Conservation (phyloP, 306 rosid species). For the Cicer cuneatum region DNA sequence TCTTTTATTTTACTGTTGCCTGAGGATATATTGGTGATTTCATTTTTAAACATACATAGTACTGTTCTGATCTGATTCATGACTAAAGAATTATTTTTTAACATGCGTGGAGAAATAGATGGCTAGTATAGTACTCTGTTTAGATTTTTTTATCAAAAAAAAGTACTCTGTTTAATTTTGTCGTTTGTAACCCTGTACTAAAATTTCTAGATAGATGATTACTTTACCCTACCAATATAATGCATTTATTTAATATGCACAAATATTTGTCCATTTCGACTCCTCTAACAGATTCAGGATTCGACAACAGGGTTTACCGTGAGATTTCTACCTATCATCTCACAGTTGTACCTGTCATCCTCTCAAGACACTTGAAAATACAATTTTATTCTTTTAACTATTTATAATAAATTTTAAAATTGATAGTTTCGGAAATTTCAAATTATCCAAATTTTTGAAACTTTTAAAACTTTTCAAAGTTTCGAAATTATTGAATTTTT, state of each 20-base stretch:
- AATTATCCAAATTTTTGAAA: too few species aligned
- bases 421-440: too few species aligned
- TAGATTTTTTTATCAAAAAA: neutral
- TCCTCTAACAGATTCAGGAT: too few species aligned
- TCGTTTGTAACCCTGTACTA: neutral
- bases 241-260: neutral
- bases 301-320: too few species aligned
- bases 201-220: neutral
- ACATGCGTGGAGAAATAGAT: slow-evolving; percentile 3
- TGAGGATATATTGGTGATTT: neutral
- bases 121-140: neutral
- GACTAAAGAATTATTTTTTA: neutral
- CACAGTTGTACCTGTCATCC: too few species aligned
- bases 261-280: neutral
- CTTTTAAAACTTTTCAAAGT: too few species aligned
- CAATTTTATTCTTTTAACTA: too few species aligned
- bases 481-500: too few species aligned
- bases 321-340: too few species aligned
- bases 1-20: neutral
- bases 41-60: neutral
- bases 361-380: too few species aligned
- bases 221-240: neutral
- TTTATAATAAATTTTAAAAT: too few species aligned
- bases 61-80: slow-evolving; percentile 21
- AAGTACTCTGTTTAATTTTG: neutral